These are phyloP conservation scores for Pleurotus salmoneostramineus DNA, from an alignment of 768 basidiomycete species.

Conservation along the genomic window DNA sequence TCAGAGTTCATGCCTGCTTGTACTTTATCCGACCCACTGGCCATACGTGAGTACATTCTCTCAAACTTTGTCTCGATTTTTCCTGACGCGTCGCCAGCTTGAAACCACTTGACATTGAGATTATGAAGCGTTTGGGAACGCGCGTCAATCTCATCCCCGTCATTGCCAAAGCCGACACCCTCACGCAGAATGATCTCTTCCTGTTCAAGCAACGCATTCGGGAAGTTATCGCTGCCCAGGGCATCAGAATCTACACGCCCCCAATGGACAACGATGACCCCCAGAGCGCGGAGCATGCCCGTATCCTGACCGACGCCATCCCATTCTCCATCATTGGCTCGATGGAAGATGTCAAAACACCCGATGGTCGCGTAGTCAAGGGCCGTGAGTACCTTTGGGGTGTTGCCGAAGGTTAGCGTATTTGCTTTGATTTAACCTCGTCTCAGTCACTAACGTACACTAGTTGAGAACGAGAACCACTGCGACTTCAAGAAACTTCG, in stretches of 20 bases:
- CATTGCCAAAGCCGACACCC: constrained; percentile 95
- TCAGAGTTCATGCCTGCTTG: constrained; percentile 93
- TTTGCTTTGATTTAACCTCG: background rate
- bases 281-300: constrained; percentile 77
- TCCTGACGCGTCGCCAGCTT: constrained; percentile 42
- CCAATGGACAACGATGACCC: constrained; percentile 88
- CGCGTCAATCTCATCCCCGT: constrained; percentile 98
- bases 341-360: constrained; percentile 89
- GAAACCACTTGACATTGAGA: constrained; percentile 97
- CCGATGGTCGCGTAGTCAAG: constrained; percentile 91
- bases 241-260: constrained; percentile 92
- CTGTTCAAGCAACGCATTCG: constrained; percentile 93
- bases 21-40: constrained; percentile 97
- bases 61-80: background rate
- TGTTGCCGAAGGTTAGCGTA: constrained; percentile 86
- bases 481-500: constrained; percentile 99
- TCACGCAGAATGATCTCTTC: constrained; percentile 89
- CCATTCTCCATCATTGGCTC: constrained; percentile 99
- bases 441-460: background rate
- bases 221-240: constrained; percentile 86
- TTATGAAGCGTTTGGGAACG: constrained; percentile 98
- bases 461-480: constrained; percentile 98
- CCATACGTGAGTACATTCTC: constrained; percentile 70
- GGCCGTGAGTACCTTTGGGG: constrained; percentile 99
- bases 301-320: constrained; percentile 83